Evolutionary conservation across 345 rosid species (phyloP).

Genomic region (Ailanthus altissimus): DNA sequence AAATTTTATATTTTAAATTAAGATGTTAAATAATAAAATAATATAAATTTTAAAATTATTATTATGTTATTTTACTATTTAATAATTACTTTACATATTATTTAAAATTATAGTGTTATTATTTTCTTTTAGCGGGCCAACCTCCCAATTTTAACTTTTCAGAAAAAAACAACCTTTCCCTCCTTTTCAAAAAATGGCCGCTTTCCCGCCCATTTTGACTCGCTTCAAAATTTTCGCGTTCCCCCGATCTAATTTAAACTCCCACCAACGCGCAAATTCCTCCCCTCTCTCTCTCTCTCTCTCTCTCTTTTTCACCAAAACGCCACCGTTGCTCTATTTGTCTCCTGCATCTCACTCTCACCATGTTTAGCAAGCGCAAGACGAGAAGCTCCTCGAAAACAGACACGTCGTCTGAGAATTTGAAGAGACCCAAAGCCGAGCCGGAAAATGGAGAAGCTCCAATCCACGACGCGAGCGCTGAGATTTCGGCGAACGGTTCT

Average conservation of each 20-base stretch:
- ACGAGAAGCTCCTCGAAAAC: background rate
- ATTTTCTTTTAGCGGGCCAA: background rate
- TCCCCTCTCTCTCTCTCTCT: background rate
- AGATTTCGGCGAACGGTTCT: background rate
- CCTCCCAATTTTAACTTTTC: background rate
- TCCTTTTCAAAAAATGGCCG: background rate
- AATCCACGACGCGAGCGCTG: background rate
- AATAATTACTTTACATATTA: no score
- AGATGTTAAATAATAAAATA: no score
- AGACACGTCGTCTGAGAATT: background rate
- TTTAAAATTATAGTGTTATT: no score
- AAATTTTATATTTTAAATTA: no score
- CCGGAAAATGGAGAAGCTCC: background rate
- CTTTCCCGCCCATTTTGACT: conserved; percentile 12
- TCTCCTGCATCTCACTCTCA: background rate
- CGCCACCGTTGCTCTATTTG: background rate
- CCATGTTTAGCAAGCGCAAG: conserved; percentile 26
- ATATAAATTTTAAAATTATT: no score
- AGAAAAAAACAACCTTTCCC: background rate
- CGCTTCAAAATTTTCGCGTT: background rate
- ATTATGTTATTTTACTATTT: no score
- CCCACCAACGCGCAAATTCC: no score
- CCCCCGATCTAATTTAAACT: background rate
- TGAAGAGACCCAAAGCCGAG: background rate
- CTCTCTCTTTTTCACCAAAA: background rate